Base-by-base conservation (phyloP, 306 rosid genomes). In the Dryas alaskensis region DNA sequence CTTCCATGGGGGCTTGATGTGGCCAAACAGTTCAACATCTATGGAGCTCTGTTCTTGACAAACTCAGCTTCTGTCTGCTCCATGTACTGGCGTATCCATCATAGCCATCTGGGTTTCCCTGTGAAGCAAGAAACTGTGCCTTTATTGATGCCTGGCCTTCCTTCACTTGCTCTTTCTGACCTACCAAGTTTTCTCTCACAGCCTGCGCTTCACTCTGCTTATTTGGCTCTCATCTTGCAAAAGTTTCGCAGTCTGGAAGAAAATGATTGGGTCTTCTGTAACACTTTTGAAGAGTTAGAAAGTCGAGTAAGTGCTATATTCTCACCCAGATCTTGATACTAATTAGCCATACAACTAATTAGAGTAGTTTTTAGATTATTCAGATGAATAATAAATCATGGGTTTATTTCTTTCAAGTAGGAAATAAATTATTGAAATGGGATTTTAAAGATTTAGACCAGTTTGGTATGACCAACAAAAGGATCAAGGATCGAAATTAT, bases 1-100 rank as follows among this genome's bases (percentile, higher is more conserved):
- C 61, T 86, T 54, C 80, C 89, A 6, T 83, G 85, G 89, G 83
- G 83, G 3, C 72, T 78, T 46, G 87, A 86, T 16, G 82, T 80
- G 75, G 85, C 79, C 11, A 72, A 44, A 52, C 16, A 75, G 58
- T 60, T 72, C 25, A 78, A 79, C 1, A 74, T 83, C 63, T 59
- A 10, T 44, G 69, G 27, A 6, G 87, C 83, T 16, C 70, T 51
- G 39, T 86, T 86, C 57, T 63, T 86, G 69, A 86, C 84, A 2
- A 73, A 75, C 62, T 83, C 87, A 0, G 84, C 76, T 16, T 73
- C 85, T 11, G 81, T 80, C 4, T 80, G 83, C 58, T 78, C 83
- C 11, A 14, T 80, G 39, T 86, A 64, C 53, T 78, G 77, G 80
- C 73, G 12, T 48, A 17, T 84, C 60, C 10, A 48, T 60, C 47